Base-by-base conservation (phyloP, 2,329 filamentous ascomycete genomes). In the Cercospora sojina region DNA sequence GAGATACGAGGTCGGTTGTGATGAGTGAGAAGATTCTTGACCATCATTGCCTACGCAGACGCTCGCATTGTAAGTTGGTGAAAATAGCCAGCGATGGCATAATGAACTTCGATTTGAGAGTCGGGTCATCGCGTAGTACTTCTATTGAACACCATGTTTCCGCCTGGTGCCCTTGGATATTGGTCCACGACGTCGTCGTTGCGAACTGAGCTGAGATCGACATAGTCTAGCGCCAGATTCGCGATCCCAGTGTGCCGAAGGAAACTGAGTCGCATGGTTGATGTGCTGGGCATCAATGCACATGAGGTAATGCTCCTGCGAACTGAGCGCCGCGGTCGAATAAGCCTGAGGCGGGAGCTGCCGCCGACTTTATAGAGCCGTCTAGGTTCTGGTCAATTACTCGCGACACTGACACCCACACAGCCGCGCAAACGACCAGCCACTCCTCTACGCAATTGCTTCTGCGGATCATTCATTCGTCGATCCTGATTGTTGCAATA, bases 261-360 rank as follows among this genome's bases (percentile, higher is more conserved):
- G 5, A 6, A 27, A 47, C 31, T 49, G 60, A 63, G 12, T 63
- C 60, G 51, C 31, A 35, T 51, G 47, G 43, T 18, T 35, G 18
- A 23, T 9, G 4, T 31, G 51, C 38, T 47, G 60, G 60, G 60
- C 60, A 47, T 63, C 51, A 63, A 56, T 63, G 60, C 59, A 41
- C 5, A n/a, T n/a, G n/a, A n/a, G n/a, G n/a, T 2, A 41, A 41
- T 3, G 16, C 7, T 27, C n/a, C 35, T 56, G 16, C 27, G 16
- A 56, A 32, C 10, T 31, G 53, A 27, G 32, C 20, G 41, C 5
- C 38, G 10, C 38, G 59, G 47, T 23, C 47, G 25, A 62, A 62
- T 55, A n/a, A n/a, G n/a, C n/a, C n/a, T n/a, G n/a, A n/a, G n/a
- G n/a, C n/a, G n/a, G n/a, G n/a, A n/a, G n/a, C n/a, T n/a, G n/a